Conservation (phyloP, 345 rosid genomes). For the Lumnitzera racemosa region DNA sequence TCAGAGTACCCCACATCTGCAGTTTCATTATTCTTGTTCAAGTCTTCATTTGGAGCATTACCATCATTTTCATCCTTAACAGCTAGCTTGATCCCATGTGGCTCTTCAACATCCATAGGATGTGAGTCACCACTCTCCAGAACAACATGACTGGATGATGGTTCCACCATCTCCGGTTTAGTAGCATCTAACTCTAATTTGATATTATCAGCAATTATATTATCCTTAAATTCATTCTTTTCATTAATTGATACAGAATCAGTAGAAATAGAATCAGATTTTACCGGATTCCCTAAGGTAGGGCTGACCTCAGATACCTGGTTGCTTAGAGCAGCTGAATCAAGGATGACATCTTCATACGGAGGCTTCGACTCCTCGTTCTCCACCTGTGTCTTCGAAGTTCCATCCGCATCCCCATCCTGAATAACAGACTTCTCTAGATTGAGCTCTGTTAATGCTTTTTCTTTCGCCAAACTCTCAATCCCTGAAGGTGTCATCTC, state of each 20-base stretch:
- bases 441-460: slow-evolving; percentile 23
- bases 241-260: slow-evolving; percentile 97
- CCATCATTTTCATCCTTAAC: slow-evolving; percentile 56
- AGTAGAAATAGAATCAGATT: slow-evolving; percentile 97
- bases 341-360: slow-evolving; percentile 39
- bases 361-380: slow-evolving; percentile 35
- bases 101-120: slow-evolving; percentile 89
- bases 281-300: slow-evolving; percentile 90
- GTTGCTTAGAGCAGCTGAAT: slow-evolving; percentile 51
- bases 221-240: slow-evolving; percentile 95
- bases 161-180: slow-evolving; percentile 81
- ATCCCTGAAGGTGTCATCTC: slow-evolving; percentile 8
- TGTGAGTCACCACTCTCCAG: slow-evolving; percentile 66
- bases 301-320: slow-evolving; percentile 99
- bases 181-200: slow-evolving; percentile 88
- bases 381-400: slow-evolving; percentile 24
- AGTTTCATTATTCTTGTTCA: slow-evolving; percentile 56
- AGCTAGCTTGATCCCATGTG: slow-evolving; percentile 56
- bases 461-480: too few relatives aligned
- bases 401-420: slow-evolving; percentile 12
- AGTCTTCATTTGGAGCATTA: slow-evolving; percentile 55
- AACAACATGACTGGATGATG: slow-evolving; percentile 51
- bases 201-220: slow-evolving; percentile 90
- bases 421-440: slow-evolving; percentile 19
- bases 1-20: slow-evolving; percentile 72